Evolutionary conservation across 352 stramenopile genomes (phyloP), one percentile per base, ranked within the genome.

Genomic region (Globisporangium ultimum): DNA sequence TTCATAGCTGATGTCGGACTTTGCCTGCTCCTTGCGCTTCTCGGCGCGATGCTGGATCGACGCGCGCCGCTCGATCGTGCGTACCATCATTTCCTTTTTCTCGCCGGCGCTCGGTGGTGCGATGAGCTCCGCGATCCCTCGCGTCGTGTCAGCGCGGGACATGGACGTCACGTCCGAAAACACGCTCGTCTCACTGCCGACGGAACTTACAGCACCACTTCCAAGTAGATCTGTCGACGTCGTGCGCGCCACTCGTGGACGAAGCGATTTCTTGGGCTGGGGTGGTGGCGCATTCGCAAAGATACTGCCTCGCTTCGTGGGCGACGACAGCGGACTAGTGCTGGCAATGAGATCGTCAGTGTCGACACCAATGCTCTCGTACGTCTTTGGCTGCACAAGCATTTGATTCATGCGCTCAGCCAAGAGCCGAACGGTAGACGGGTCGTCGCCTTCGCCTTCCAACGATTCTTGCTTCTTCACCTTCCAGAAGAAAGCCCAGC

Each of bases 1-100:
- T 28, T 89, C 81, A 58, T 88, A 84, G 32, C 64, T 79, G 38
- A 87, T 73, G 58, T 89, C 77, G n/a, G 74, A 75, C 47, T 71
- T 68, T 36, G 64, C 72, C 22, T 75, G 60, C 41, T 70, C 64
- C 14, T 72, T 73, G 18, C 76, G 76, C 53, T 81, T 80, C 54
- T 86, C 72, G 1, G 63, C 60, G 49, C 71, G 72, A 51, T 70
- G 71, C n/a, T 71, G 63, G 42, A 86, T 82, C 15, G 76, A 77
- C 18, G 66, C 64, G 12, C 73, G 76, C 8, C 62, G 70, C 43
- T 83, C 71, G 10, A 74, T 63, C 11, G 63, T 66, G 28, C 55
- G 66, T 34, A 84, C 47, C 55, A 71, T 60, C 14, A 66, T 52
- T 40, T 74, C 68, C 24, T 70, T 78, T 3, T 49, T 71, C 28